phyloP scores from a whole-genome alignment of 2,329 filamentous ascomycete genomes.

The Cladosporium cucumerinum region DNA sequence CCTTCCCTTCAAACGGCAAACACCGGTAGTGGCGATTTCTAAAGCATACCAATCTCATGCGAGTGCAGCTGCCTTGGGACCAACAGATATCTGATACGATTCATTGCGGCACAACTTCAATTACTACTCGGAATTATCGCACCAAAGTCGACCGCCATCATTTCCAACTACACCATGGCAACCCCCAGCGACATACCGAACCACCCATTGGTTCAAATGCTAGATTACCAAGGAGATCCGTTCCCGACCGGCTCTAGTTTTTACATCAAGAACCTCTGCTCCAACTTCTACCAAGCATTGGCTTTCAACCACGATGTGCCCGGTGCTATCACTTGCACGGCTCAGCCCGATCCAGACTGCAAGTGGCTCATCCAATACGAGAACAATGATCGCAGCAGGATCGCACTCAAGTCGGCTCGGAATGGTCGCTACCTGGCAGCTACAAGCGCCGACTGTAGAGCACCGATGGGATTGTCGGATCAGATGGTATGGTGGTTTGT shows the following conservation, averaged over 20 bases:
- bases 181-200: conserved; percentile 17
- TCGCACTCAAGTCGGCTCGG: conserved; percentile 10
- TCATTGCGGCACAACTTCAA: background rate
- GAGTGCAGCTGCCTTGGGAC: background rate
- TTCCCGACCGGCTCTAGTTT: conserved; percentile 18
- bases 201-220: conserved; percentile 13
- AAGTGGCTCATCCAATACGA: conserved; percentile 20
- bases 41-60: background rate
- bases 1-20: background rate
- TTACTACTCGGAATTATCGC: background rate
- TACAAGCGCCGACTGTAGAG: conserved; percentile 7
- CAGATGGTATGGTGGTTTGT: conserved; percentile 16
- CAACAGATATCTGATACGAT: background rate
- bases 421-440: conserved; percentile 14
- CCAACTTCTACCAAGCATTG: conserved; percentile 14
- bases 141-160: background rate
- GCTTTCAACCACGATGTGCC: conserved; percentile 12
- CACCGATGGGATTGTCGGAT: conserved; percentile 8
- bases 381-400: conserved; percentile 14
- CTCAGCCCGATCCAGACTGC: conserved; percentile 14
- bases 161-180: conserved; percentile 8
- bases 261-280: conserved; percentile 17
- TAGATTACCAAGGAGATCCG: conserved; percentile 17
- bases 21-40: background rate
- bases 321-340: conserved; percentile 1